Percentiles rank a stretch among this genome's conserved stretches.
Conservation (phyloP, 768 basidiomycete species). For the Porphyrellus cyaneotinctus region DNA sequence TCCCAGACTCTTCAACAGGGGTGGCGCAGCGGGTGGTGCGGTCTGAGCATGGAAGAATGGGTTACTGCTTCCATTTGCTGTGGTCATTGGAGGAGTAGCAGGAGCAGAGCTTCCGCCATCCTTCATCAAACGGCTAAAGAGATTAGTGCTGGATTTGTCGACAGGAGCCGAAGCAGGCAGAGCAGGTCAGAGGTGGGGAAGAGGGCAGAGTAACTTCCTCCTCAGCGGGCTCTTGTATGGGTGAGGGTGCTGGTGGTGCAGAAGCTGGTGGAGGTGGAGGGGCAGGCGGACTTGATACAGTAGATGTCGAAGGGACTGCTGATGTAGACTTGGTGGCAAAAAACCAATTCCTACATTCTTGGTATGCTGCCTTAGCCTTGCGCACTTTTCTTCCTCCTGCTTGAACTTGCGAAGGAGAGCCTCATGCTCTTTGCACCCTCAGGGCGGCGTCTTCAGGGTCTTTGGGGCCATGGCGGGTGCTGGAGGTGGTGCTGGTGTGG, state of each 20-base stretch:
- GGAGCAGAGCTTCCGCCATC: constrained; percentile 38
- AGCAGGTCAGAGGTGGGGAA: constrained; percentile 27
- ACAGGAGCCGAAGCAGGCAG: constrained; percentile 27
- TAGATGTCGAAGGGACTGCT: constrained; percentile 24
- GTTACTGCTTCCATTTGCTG: constrained; percentile 54
- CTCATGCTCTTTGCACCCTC: constrained; percentile 64
- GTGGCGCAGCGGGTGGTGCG: constrained; percentile 33
- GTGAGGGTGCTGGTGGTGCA: constrained; percentile 26
- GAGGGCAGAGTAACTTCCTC: constrained; percentile 32
- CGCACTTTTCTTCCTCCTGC: constrained; percentile 56
- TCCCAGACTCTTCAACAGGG: constrained; percentile 33
- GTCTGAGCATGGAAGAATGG: constrained; percentile 67
- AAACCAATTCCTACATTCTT: constrained; percentile 31
- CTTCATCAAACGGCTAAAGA: constrained; percentile 68
- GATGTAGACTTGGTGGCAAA: constrained; percentile 38
- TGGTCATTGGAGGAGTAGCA: constrained; percentile 15
- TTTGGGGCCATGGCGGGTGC: constrained; percentile 54
- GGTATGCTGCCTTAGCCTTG: constrained; percentile 41
- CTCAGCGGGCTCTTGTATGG: constrained; percentile 10
- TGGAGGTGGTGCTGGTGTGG: constrained; percentile 33
- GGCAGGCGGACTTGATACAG: constrained; percentile 31
- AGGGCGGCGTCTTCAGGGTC: constrained; percentile 79
- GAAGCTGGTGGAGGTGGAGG: constrained; percentile 35
- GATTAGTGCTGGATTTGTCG: constrained; percentile 67
- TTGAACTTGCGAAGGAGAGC: constrained; percentile 70